These are phyloP conservation scores for Platismatia glauca DNA, from an alignment of 495 filamentous ascomycete species.

Conservation along the genomic window DNA sequence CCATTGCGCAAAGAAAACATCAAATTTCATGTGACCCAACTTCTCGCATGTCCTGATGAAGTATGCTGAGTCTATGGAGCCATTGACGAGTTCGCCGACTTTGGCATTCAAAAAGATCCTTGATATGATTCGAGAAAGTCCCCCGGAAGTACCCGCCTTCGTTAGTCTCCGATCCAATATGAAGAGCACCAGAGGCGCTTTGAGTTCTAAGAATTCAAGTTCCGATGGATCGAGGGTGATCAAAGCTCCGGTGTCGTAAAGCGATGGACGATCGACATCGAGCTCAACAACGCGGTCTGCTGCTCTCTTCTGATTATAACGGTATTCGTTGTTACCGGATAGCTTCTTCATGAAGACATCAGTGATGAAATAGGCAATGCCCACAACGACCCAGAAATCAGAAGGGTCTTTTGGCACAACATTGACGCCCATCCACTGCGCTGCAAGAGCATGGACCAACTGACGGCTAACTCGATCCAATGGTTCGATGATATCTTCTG, in stretches of 20 bases:
- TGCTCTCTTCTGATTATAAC: constrained; percentile 80
- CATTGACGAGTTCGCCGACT: constrained; percentile 63
- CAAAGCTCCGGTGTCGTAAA: constrained; percentile 68
- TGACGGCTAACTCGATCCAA: constrained; percentile 68
- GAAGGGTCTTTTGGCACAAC: constrained; percentile 67
- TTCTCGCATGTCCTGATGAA: constrained; percentile 82
- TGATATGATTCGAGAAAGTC: constrained; percentile 75
- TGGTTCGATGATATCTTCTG: constrained; percentile 69
- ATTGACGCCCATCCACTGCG: constrained; percentile 86
- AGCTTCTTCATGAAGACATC: constrained; percentile 81
- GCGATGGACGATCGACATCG: constrained; percentile 73
- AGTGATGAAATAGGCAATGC: constrained; percentile 86
- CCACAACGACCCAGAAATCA: constrained; percentile 90
- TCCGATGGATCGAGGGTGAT: constrained; percentile 74
- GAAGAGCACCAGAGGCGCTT: constrained; percentile 84
- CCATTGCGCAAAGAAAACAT: constrained; percentile 90
- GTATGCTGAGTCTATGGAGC: constrained; percentile 58
- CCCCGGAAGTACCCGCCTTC: constrained; percentile 75
- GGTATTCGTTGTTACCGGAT: constrained; percentile 88
- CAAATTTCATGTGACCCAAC: constrained; percentile 71
- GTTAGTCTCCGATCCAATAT: constrained; percentile 84
- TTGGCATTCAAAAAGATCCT: constrained; percentile 73
- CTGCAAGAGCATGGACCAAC: constrained; percentile 76
- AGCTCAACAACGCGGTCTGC: constrained; percentile 72
- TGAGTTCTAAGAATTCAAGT: constrained; percentile 81